Evolutionary conservation across 805 yeast genomes (phyloP), one percentile per base, ranked within the genome.

Genomic region (Lachancea thermotolerans): DNA sequence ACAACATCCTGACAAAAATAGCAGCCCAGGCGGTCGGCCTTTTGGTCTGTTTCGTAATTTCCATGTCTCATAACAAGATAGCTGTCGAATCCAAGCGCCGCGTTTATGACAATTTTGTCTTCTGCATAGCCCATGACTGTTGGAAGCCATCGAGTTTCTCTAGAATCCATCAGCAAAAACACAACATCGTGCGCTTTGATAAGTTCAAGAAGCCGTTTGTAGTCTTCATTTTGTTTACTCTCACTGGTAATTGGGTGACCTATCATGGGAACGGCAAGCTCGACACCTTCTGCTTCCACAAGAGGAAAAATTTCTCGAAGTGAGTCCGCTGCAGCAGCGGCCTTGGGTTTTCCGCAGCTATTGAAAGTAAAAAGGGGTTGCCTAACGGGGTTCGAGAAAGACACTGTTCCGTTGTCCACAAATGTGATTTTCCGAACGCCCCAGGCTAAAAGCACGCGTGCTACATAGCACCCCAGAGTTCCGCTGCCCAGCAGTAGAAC

Each of bases 81-180:
- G 47, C 95, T 82, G 56, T 91, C 99, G 69, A 90, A 93, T 0
- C 99, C 99, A 31, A 93, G 68, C 0, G 99, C 99, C 0, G 95
- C 93, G 65, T 90, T 93, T 34, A 93, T 77, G 1, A 90, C 95
- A 9, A 78, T 70, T 60, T 93, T 93, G 39, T 73, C 60, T 57
- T 75, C 67, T 1, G 81, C 81, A 44, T 78, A 72, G 0, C 88
- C 86, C 34, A 93, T 64, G 1, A 91, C 79, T 0, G 98, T 84
- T 1, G 99, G 99, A n/a, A 93, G 70, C 99, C 99, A 93, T 51
- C 99, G 73, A 1, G 96, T 79, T 60, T 93, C 99, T 44, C 99
- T 74, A 4, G 97, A 88, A 61, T 93, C 99, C 85, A 90, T 86
- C 38, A 90, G 68, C 29, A 95, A 65, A 55, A 83, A 93, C 0